phyloP scores from a whole-genome alignment of 352 stramenopile species.

The Phytophthora megakarya region DNA sequence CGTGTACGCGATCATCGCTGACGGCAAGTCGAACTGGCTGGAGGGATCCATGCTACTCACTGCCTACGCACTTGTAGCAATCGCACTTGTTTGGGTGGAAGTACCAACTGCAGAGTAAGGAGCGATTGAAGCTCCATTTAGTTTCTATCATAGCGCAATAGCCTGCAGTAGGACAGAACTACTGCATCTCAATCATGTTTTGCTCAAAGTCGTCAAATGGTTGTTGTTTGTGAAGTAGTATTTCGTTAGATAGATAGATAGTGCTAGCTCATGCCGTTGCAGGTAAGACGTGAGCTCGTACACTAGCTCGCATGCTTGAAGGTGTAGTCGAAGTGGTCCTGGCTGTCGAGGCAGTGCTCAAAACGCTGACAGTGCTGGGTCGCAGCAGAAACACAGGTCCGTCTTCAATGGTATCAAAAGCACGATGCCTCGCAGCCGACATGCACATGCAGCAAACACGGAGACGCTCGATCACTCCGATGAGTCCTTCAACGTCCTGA shows the following conservation, averaged over 20 bases:
- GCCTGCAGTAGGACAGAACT: slow-evolving; percentile 30
- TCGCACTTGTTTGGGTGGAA: slow-evolving; percentile 83
- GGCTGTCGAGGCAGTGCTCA: slow-evolving; percentile 31
- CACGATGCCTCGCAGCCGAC: slow-evolving; percentile 33
- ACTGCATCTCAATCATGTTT: slow-evolving; percentile 28
- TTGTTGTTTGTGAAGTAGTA: background rate
- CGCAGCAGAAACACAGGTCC: slow-evolving; percentile 22
- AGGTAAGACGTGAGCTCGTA: slow-evolving; percentile 10
- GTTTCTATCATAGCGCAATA: slow-evolving; percentile 29
- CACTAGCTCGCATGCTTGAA: slow-evolving; percentile 13
- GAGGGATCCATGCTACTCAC: slow-evolving; percentile 92
- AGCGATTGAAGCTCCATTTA: slow-evolving; percentile 33
- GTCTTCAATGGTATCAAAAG: slow-evolving; percentile 34
- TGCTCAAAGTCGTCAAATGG: background rate
- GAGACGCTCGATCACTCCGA: slow-evolving; percentile 43
- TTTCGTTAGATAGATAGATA: slow-evolving; percentile 25
- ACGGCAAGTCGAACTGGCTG: slow-evolving; percentile 93
- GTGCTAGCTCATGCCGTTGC: slow-evolving; percentile 12
- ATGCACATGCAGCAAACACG: slow-evolving; percentile 52
- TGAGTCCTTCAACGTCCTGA: slow-evolving; percentile 47
- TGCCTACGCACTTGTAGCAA: slow-evolving; percentile 88
- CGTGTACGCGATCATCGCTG: slow-evolving; percentile 91
- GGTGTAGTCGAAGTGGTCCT: slow-evolving; percentile 16
- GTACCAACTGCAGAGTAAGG: slow-evolving; percentile 51
- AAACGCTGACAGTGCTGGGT: slow-evolving; percentile 20